These are phyloP conservation scores for Kuraishia hungarica DNA, from an alignment of 805 yeast genomes.

Conservation along the genomic window DNA sequence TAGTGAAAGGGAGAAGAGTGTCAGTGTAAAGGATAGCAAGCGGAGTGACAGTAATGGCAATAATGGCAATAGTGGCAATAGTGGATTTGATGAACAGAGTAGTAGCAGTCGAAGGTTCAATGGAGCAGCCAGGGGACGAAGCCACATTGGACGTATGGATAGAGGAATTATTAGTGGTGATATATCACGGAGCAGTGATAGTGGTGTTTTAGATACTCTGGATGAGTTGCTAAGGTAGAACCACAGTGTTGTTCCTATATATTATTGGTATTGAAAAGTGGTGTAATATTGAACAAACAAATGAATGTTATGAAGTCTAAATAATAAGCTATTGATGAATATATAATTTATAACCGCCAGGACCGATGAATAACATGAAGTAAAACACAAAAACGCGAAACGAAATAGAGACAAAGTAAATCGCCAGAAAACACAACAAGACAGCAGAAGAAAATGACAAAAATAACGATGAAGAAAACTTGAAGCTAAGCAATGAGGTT, in stretches of 20 bases:
- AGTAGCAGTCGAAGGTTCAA: too few relatives aligned
- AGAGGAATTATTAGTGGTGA: too few relatives aligned
- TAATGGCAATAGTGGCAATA: constrained; percentile 1
- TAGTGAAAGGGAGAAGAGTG: background rate
- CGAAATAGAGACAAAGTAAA: background rate
- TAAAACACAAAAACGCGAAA: background rate
- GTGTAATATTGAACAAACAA: background rate
- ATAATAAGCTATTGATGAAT: background rate
- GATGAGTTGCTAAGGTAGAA: background rate
- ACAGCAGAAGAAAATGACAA: background rate
- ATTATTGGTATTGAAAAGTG: too few relatives aligned
- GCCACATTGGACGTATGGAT: too few relatives aligned
- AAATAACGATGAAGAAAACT: background rate
- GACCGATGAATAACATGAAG: background rate
- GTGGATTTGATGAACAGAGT: too few relatives aligned
- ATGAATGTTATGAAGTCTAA: constrained; percentile 5
- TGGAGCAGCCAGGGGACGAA: too few relatives aligned
- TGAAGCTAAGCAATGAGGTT: too few relatives aligned
- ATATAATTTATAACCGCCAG: background rate
- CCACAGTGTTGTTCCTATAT: too few relatives aligned
- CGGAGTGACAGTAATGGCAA: background rate
- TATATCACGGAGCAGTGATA: background rate
- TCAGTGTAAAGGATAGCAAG: background rate
- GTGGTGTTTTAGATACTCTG: background rate
- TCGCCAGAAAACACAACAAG: background rate